Percentiles rank a stretch among this genome's conserved stretches.
phyloP scores from a whole-genome alignment of 306 rosid species.

The Sicyos edulis region DNA sequence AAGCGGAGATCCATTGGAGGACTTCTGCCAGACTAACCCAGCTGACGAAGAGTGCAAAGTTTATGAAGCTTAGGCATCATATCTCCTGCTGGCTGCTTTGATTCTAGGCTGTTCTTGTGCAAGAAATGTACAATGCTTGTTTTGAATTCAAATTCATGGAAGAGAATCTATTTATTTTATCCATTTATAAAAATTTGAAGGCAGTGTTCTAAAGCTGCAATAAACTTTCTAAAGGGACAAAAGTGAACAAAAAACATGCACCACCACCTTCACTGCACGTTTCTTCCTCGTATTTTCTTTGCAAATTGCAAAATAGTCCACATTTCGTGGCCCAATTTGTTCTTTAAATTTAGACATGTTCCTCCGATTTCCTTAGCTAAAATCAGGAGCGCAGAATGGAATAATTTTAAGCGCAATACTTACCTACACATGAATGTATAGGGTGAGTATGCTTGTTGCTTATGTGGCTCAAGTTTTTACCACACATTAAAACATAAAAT shows the following conservation, averaged over 20 bases:
- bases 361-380: neutral
- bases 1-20: conserved; percentile 90
- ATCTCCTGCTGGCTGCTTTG: conserved; percentile 18
- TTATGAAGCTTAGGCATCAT: conserved; percentile 53
- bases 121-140: conserved; percentile 15
- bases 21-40: conserved; percentile 88
- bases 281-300: neutral
- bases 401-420: too few relatives aligned
- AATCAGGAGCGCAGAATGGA: neutral
- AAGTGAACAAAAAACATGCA: neutral
- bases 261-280: conserved; percentile 13
- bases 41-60: conserved; percentile 95
- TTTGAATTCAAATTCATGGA: conserved; percentile 13
- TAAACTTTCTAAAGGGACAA: conserved; percentile 3
- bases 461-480: too few relatives aligned
- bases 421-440: too few relatives aligned
- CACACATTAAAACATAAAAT: too few relatives aligned
- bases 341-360: neutral
- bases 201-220: conserved; percentile 16
- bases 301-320: neutral
- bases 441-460: too few relatives aligned
- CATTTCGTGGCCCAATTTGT: conserved; percentile 15
- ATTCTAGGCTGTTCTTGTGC: too few relatives aligned
- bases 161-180: conserved; percentile 6
- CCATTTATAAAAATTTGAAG: conserved; percentile 3